Evolutionary conservation across 2,329 filamentous ascomycete genomes (phyloP).

Genomic region (Penicillium aurantiogriseum): DNA sequence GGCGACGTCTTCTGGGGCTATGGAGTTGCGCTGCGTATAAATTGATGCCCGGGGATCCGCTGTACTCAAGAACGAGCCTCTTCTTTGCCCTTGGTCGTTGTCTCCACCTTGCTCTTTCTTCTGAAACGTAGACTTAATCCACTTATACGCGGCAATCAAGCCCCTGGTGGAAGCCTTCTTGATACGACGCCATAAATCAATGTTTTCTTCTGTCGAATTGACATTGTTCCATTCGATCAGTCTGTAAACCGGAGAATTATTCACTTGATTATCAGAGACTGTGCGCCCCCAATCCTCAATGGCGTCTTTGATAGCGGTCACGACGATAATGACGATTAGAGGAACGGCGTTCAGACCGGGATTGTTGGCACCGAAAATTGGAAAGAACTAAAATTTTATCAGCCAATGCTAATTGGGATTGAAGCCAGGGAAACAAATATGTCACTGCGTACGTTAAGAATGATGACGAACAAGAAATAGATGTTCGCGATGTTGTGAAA

Average conservation of each 20-base stretch:
- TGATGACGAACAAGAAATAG: slow-evolving; percentile 95
- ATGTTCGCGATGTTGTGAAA: slow-evolving; percentile 99
- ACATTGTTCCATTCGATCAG: slow-evolving; percentile 88
- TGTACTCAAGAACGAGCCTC: slow-evolving; percentile 66
- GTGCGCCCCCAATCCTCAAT: slow-evolving; percentile 95
- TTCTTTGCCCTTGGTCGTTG: slow-evolving; percentile 51
- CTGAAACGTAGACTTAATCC: slow-evolving; percentile 50
- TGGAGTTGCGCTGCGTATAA: slow-evolving; percentile 50
- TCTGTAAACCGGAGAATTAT: slow-evolving; percentile 92
- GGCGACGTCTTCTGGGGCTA: slow-evolving; percentile 55
- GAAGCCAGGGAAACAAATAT: background rate
- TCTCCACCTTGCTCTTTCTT: slow-evolving; percentile 43
- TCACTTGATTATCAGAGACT: slow-evolving; percentile 85
- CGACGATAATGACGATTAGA: slow-evolving; percentile 82
- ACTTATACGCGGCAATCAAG: slow-evolving; percentile 55
- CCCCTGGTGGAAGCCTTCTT: slow-evolving; percentile 80
- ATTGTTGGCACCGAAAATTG: slow-evolving; percentile 90
- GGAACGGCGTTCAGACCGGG: slow-evolving; percentile 87
- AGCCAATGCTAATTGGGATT: slow-evolving; percentile 22
- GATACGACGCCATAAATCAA: slow-evolving; percentile 80
- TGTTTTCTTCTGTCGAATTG: slow-evolving; percentile 82
- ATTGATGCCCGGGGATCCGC: slow-evolving; percentile 56
- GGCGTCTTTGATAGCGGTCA: slow-evolving; percentile 91
- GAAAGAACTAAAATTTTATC: slow-evolving; percentile 68
- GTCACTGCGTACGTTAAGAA: slow-evolving; percentile 73